phyloP scores from a whole-genome alignment of 176 grass and related monocot genomes.

The Olyra latifolia region DNA sequence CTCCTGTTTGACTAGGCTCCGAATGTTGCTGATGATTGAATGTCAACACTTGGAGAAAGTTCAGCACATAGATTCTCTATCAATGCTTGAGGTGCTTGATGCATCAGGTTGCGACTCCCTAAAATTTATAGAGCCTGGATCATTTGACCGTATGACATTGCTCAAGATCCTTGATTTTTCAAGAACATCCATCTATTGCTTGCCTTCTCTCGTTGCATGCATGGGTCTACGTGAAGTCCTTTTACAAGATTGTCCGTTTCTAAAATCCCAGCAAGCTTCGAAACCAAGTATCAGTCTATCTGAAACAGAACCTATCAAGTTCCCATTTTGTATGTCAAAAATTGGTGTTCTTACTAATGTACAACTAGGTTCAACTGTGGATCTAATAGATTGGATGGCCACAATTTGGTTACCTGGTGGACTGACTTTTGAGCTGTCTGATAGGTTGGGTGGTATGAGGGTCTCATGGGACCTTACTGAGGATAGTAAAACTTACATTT shows the following conservation, averaged over 20 bases:
- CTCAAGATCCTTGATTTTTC: conserved; percentile 44
- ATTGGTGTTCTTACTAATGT: neutral
- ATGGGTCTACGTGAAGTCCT: neutral
- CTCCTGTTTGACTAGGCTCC: neutral
- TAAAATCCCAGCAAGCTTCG: neutral
- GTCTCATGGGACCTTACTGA: neutral
- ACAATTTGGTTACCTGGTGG: conserved; percentile 31
- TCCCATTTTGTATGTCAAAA: conserved; percentile 23
- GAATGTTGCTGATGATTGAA: conserved; percentile 10
- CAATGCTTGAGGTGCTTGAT: neutral
- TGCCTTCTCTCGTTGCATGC: neutral
- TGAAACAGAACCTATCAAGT: neutral
- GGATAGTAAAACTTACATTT: conserved; percentile 8
- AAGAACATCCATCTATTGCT: neutral
- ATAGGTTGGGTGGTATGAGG: neutral
- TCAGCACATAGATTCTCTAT: conserved; percentile 9
- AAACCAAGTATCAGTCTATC: neutral
- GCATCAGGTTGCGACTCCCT: conserved; percentile 30
- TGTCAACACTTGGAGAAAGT: conserved; percentile 28
- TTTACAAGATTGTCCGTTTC: conserved; percentile 5
- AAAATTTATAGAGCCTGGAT: neutral
- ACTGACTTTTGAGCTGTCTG: neutral
- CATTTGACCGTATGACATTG: conserved; percentile 24
- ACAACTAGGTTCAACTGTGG: neutral
- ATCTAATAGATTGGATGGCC: conserved; percentile 11